These are phyloP conservation scores for Hexamita inflata DNA, from an alignment of 208 protist genomes.

Conservation along the genomic window DNA sequence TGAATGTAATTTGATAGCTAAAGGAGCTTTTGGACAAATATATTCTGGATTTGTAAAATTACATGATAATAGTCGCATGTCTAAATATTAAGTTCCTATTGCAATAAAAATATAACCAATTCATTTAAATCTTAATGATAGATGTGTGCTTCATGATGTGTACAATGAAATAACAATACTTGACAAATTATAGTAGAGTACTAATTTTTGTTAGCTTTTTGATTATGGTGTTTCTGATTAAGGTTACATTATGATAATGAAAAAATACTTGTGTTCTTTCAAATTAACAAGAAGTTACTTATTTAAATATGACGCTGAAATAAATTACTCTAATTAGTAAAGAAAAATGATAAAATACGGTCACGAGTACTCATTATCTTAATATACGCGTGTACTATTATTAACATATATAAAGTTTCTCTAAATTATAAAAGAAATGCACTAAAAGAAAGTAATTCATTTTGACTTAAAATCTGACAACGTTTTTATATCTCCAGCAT, in stretches of 20 bases:
- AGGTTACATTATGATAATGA: slow-evolving; percentile 61
- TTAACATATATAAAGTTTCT: slow-evolving; percentile 23
- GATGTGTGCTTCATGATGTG: slow-evolving; percentile 54
- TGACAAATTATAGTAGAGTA: slow-evolving; percentile 48
- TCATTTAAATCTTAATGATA: slow-evolving; percentile 40
- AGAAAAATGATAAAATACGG: slow-evolving; percentile 36
- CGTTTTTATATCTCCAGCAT: slow-evolving; percentile 35
- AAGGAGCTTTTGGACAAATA: too few relatives aligned
- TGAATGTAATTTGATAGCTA: too few relatives aligned
- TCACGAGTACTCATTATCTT: slow-evolving; percentile 40
- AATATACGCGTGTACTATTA: slow-evolving; percentile 32
- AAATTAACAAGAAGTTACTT: too few relatives aligned
- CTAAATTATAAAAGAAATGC: slow-evolving; percentile 36
- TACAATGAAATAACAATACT: slow-evolving; percentile 58
- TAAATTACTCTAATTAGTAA: slow-evolving; percentile 52
- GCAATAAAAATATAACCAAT: slow-evolving; percentile 22
- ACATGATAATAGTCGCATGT: too few relatives aligned
- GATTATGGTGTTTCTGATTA: slow-evolving; percentile 57
- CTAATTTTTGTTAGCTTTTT: slow-evolving; percentile 51
- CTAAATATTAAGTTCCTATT: too few relatives aligned
- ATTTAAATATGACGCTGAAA: slow-evolving; percentile 35
- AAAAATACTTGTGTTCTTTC: slow-evolving; percentile 43
- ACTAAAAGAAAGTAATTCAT: slow-evolving; percentile 32
- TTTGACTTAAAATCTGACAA: slow-evolving; percentile 25
- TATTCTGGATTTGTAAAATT: too few relatives aligned